Percentiles rank a stretch among this genome's conserved stretches.
Conservation (phyloP, 129 eudicot genomes). For the Apium graveolens region DNA sequence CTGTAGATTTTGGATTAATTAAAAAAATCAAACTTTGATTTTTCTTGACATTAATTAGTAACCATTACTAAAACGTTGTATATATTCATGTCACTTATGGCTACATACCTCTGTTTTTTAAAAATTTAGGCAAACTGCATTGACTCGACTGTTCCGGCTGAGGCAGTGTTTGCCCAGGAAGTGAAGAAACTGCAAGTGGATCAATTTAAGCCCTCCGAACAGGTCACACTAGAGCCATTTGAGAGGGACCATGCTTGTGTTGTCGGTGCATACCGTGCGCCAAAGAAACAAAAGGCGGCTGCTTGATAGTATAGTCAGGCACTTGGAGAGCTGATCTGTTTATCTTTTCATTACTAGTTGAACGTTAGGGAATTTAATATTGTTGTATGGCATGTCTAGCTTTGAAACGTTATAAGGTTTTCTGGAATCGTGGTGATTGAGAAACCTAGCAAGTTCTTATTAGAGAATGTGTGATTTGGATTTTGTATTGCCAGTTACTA, state of each 20-base stretch:
- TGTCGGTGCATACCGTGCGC: constrained; percentile 52
- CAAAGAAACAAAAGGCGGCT: constrained; percentile 5
- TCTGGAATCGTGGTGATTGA: background rate
- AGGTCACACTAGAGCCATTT: constrained; percentile 74
- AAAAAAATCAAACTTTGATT: no score
- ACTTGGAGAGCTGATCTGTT: background rate
- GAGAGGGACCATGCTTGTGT: constrained; percentile 88
- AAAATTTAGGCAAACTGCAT: constrained; percentile 77
- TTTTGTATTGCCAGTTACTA: background rate
- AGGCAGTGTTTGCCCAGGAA: constrained; percentile 82
- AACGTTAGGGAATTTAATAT: background rate
- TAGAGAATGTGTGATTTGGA: background rate
- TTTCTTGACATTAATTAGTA: no score
- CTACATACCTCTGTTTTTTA: background rate
- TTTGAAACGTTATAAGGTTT: background rate
- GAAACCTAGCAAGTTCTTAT: background rate
- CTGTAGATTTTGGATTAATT: no score
- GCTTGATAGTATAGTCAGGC: background rate
- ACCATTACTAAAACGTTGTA: background rate
- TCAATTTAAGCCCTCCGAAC: constrained; percentile 70
- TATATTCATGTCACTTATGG: background rate
- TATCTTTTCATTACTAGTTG: background rate
- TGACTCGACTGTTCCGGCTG: constrained; percentile 83
- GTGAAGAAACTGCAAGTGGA: constrained; percentile 77
- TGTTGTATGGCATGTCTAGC: background rate